These are phyloP conservation scores for Ogataea corticis DNA, from an alignment of 805 yeast species.

Conservation along the genomic window DNA sequence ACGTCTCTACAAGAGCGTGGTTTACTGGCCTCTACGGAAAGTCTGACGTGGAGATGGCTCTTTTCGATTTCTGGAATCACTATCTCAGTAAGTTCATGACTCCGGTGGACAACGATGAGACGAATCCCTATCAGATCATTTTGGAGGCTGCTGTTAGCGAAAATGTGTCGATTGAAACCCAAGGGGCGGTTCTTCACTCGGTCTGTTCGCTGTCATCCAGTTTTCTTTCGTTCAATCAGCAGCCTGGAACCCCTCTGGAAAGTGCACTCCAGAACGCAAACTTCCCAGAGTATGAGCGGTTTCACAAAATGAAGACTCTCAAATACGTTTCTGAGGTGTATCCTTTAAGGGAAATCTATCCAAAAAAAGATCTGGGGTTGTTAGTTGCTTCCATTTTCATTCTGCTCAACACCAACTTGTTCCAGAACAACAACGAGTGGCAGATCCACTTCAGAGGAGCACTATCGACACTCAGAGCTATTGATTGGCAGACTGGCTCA, in stretches of 20 bases:
- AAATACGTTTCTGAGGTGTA: background rate
- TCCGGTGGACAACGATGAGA: slow-evolving; percentile 1
- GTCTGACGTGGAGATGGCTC: background rate
- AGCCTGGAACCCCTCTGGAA: too few relatives aligned
- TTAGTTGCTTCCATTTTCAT: slow-evolving; percentile 1
- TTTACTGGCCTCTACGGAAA: background rate
- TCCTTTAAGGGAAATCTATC: background rate
- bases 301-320: slow-evolving; percentile 3
- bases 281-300: background rate
- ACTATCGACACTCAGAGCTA: background rate
- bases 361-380: background rate
- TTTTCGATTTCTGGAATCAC: slow-evolving; percentile 1
- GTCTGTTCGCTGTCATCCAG: slow-evolving; percentile 1
- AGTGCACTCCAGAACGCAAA: too few relatives aligned
- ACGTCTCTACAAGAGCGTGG: background rate
- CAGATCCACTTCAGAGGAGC: slow-evolving; percentile 5
- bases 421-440: slow-evolving; percentile 2
- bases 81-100: background rate
- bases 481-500: slow-evolving; percentile 1
- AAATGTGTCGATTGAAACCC: background rate
- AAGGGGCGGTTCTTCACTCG: slow-evolving; percentile 1
- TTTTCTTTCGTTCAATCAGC: background rate
- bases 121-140: slow-evolving; percentile 1
- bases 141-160: background rate
- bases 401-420: background rate